Conservation (phyloP, 2,329 filamentous ascomycete genomes). For the Aspergillus unguis region DNA sequence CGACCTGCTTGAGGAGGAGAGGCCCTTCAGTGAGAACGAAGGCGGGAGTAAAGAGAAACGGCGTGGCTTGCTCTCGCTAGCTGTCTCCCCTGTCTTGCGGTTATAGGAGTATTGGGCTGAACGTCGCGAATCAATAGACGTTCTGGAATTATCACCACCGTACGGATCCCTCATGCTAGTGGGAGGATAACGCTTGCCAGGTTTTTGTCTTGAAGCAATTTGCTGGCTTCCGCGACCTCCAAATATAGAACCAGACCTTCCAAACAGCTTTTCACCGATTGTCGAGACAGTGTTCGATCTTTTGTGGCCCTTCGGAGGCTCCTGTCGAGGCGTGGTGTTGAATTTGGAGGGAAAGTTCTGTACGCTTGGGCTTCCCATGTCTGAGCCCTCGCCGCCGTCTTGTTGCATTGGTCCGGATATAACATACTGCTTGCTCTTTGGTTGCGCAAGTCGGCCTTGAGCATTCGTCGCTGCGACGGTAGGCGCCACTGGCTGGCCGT, state of each 20-base stretch:
- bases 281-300: conserved; percentile 73
- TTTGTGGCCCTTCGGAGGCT: conserved; percentile 55
- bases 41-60: conserved; percentile 69
- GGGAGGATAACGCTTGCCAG: conserved; percentile 73
- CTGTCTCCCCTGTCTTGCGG: conserved; percentile 68
- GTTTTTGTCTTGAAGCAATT: conserved; percentile 43
- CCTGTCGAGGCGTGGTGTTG: conserved; percentile 52
- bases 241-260: conserved; percentile 77
- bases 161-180: conserved; percentile 81
- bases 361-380: conserved; percentile 58
- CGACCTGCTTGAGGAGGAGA: conserved; percentile 56
- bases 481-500: conserved; percentile 83
- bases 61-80: conserved; percentile 57
- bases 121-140: conserved; percentile 70
- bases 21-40: conserved; percentile 62
- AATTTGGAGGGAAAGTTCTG: conserved; percentile 58
- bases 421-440: conserved; percentile 65
- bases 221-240: conserved; percentile 50
- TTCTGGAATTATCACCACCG: conserved; percentile 57
- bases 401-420: conserved; percentile 67
- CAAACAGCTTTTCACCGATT: conserved; percentile 79
- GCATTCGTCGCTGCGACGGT: conserved; percentile 84
- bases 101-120: conserved; percentile 68
- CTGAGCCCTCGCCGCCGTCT: conserved; percentile 50
- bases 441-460: conserved; percentile 85